phyloP scores from a whole-genome alignment of 225 moss, liverwort and hornwort species.

The Takakia lepidozioides region DNA sequence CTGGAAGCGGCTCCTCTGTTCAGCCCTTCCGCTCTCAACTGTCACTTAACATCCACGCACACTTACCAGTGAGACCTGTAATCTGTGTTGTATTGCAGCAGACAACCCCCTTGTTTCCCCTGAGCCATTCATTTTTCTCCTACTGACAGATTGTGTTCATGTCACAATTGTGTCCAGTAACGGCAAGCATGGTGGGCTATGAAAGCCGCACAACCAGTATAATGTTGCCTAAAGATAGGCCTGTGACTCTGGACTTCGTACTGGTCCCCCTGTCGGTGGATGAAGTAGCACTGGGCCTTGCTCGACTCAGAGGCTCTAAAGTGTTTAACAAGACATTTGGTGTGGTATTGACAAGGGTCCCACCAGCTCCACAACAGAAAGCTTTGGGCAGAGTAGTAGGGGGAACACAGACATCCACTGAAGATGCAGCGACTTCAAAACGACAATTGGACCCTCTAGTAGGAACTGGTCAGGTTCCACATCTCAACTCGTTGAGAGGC shows the following conservation, averaged over 20 bases:
- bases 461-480: no score
- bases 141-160: no score
- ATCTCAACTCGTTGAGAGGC: no score
- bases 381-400: constrained; percentile 4
- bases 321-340: constrained; percentile 10
- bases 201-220: constrained; percentile 32
- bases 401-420: constrained; percentile 6
- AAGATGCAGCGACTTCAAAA: no score
- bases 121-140: no score
- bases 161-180: constrained; percentile 69
- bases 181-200: constrained; percentile 58
- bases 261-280: constrained; percentile 40
- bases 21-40: no score
- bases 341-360: constrained; percentile 2
- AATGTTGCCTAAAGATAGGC: constrained; percentile 34
- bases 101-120: no score
- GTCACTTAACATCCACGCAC: no score
- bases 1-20: no score
- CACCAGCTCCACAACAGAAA: constrained; percentile 8
- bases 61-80: no score
- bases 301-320: constrained; percentile 25
- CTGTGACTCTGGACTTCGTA: constrained; percentile 58
- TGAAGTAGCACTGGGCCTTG: constrained; percentile 8
- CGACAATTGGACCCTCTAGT: no score
- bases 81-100: no score